phyloP scores from a whole-genome alignment of 2,329 filamentous ascomycete species.

The Zymoseptoria crescenta region DNA sequence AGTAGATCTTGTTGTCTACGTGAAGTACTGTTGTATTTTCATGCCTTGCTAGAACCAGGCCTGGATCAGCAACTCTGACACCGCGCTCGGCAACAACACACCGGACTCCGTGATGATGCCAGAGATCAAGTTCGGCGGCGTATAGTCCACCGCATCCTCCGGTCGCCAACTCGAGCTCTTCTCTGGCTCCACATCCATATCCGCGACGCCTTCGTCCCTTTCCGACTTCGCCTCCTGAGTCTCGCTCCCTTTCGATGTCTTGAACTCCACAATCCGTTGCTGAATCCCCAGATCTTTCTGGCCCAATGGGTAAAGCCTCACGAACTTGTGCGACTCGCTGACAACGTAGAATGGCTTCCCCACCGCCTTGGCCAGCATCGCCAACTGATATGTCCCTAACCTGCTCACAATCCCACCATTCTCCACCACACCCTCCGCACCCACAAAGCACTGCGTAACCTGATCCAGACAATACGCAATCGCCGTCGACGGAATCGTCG shows the following conservation, averaged over 20 bases:
- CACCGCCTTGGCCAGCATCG: slow-evolving; percentile 64
- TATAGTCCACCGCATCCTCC: slow-evolving; percentile 55
- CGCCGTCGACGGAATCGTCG: slow-evolving; percentile 67
- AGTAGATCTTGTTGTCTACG: background rate
- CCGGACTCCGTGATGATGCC: slow-evolving; percentile 71
- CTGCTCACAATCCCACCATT: slow-evolving; percentile 89
- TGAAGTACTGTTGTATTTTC: background rate
- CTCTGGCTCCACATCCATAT: slow-evolving; percentile 20
- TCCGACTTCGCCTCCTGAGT: slow-evolving; percentile 6
- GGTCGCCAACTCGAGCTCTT: slow-evolving; percentile 20
- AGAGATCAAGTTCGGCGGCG: slow-evolving; percentile 59
- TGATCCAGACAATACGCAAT: slow-evolving; percentile 71
- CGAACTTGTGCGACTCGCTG: slow-evolving; percentile 77
- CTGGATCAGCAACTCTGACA: slow-evolving; percentile 62
- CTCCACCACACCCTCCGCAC: slow-evolving; percentile 78
- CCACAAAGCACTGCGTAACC: slow-evolving; percentile 61
- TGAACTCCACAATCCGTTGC: slow-evolving; percentile 70
- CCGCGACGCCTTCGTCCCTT: slow-evolving; percentile 23
- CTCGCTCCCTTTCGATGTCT: slow-evolving; percentile 39
- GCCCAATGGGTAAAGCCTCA: slow-evolving; percentile 72
- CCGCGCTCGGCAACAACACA: slow-evolving; percentile 60
- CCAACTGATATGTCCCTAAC: slow-evolving; percentile 81
- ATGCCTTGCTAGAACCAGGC: slow-evolving; percentile 40
- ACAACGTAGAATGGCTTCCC: slow-evolving; percentile 83
- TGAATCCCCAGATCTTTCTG: slow-evolving; percentile 75